phyloP scores from a whole-genome alignment of 805 yeast species.

The Yamadazyma olivae region DNA sequence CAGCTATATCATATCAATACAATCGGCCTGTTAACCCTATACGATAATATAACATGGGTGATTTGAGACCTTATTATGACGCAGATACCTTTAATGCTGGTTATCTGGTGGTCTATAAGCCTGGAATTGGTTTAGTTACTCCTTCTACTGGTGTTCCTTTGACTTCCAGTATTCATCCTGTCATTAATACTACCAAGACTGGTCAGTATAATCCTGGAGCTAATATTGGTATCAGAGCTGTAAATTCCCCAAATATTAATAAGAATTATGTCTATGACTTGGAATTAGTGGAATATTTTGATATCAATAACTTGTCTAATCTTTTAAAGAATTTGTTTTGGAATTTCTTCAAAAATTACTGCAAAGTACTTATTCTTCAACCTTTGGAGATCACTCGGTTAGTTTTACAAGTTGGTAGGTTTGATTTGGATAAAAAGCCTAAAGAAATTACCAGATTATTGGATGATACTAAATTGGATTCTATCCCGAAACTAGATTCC shows the following conservation, averaged over 20 bases:
- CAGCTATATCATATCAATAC: too few relatives aligned
- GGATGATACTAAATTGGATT: not conserved
- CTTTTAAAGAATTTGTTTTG: conserved; percentile 53
- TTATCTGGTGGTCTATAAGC: conserved; percentile 56
- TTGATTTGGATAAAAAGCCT: conserved; percentile 26
- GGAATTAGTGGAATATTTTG: conserved; percentile 67
- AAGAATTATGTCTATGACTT: conserved; percentile 52
- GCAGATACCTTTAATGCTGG: conserved; percentile 66
- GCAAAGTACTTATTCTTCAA: conserved; percentile 68
- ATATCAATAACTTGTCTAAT: conserved; percentile 54
- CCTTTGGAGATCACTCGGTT: conserved; percentile 85
- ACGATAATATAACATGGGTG: not conserved
- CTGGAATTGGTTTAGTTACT: conserved; percentile 59
- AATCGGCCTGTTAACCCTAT: too few relatives aligned
- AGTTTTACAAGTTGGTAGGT: conserved; percentile 76
- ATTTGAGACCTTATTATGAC: conserved; percentile 67
- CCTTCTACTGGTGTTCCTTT: conserved; percentile 38
- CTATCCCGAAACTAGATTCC: conserved; percentile 1
- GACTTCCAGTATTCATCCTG: conserved; percentile 22
- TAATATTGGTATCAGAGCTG: conserved; percentile 11
- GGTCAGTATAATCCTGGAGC: conserved; percentile 12
- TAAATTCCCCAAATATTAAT: conserved; percentile 15
- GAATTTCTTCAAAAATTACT: conserved; percentile 66
- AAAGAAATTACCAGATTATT: conserved; percentile 15
- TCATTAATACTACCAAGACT: conserved; percentile 11